These are phyloP conservation scores for Solanum chilense DNA, from an alignment of 257 asterid genomes.

Conservation along the genomic window DNA sequence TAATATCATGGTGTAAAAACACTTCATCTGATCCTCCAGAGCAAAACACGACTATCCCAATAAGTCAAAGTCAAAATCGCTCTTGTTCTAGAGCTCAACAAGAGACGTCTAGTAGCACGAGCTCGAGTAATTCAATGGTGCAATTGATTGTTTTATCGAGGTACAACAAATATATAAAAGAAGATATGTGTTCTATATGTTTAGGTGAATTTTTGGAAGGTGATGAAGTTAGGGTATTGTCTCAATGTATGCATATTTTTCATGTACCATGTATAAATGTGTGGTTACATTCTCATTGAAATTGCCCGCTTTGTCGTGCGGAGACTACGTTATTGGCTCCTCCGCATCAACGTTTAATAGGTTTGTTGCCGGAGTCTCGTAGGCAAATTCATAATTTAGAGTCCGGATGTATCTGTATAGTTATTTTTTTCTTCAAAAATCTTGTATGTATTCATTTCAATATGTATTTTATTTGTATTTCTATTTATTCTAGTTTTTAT, in stretches of 20 bases:
- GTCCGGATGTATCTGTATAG: too few relatives aligned
- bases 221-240: conserved; percentile 15
- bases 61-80: background rate
- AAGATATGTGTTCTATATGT: conserved; percentile 36
- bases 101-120: background rate
- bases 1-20: background rate
- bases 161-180: background rate
- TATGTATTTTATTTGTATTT: too few relatives aligned
- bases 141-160: conserved; percentile 13
- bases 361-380: background rate
- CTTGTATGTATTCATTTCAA: too few relatives aligned
- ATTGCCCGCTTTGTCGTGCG: conserved; percentile 57
- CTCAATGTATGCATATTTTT: conserved; percentile 15
- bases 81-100: background rate
- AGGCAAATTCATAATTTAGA: background rate
- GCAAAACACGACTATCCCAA: background rate
- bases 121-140: background rate
- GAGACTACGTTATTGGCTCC: background rate
- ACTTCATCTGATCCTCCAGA: background rate
- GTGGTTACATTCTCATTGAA: conserved; percentile 39
- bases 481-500: too few relatives aligned
- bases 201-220: conserved; percentile 14
- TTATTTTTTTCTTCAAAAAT: too few relatives aligned
- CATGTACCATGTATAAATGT: conserved; percentile 19
- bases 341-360: background rate